Evolutionary conservation across 2,329 filamentous ascomycete species (phyloP), one percentile per base, ranked within the genome.

Genomic region (Arthrobotrys musiformis): DNA sequence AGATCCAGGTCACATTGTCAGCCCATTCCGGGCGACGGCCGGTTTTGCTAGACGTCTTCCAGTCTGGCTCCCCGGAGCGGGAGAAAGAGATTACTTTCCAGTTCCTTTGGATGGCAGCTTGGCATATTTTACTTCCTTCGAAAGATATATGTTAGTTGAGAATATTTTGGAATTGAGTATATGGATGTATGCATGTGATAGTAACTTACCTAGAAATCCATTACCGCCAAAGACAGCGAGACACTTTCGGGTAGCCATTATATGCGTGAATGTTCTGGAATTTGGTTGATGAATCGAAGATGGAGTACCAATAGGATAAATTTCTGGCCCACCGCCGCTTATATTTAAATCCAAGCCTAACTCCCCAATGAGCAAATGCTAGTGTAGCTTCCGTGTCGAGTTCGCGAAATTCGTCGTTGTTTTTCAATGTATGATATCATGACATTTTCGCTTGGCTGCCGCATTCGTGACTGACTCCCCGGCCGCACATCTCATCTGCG

Each of bases 1-100:
- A 90, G 80, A 93, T 91, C 95, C 95, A 98, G 79, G 89, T 88
- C 4, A 99, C 93, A 56, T 90, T 89, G 81, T 89, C 88, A 1
- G 93, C 90, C 95, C 95, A 99, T 58, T 73, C 74, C 0, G 26
- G 89, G 82, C 0, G 94, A 48, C 35, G 26, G 8, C 73, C 73
- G 7, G 94, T 54, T 54, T 70, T 58, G 26, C 60, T 67, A 22
- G 73, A 66, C 1, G 48, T 40, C 42, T 77, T 61, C 73, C 73
- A 77, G 61, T 77, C 73, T 13, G 73, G 73, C 17, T 77, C 73
- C 13, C 73, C 73, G 19, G 66, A 70, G 40, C 73, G 73, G 11
- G 73, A 77, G 19, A 77, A 13, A 8, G 73, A 77, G 13, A 77
- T 77, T 13, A 77, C 73, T 54, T 77, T 77, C 73, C 73, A 77